Evolutionary conservation across 805 yeast species (phyloP), one percentile per base, ranked within the genome.

Genomic region (Blastobotrys attinorum): DNA sequence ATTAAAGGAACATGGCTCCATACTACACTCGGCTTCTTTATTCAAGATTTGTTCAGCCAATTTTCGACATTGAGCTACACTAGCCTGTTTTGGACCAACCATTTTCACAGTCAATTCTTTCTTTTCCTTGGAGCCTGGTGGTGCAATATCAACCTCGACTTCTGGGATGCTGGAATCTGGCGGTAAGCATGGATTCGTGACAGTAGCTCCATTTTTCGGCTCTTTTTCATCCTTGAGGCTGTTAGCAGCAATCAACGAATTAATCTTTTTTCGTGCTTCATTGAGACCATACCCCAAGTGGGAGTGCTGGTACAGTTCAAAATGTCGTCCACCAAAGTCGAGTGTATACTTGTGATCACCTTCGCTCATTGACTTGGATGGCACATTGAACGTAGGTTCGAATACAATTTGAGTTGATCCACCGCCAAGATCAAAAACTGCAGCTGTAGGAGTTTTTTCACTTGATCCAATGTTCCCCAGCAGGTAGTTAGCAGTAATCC

Each of bases 391-490:
- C n/a, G 74, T 73, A 18, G 99, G 99, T 70, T 92, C 97, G 63
- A 92, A 92, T 4, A 92, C 99, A 67, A 92, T 88, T 68, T 94
- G 98, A 11, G 99, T 92, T 4, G 97, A 87, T 3, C 97, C 97
- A 58, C 98, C 98, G 55, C 98, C 99, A 47, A 92, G 75, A 64
- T 92, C 99, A 59, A 92, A 92, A 8, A 92, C 95, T 18, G 97
- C 98, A 40, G 95, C 95, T 10, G 98, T 92, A 23, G 95, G 88
- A 21, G 67, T 62, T 63, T 81, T 82, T 33, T 76, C 80, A 25
- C 65, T 62, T n/a, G 72, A 61, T 13, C 97, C 98, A 62, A 92
- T 90, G 68, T 90, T 92, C 34, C 97, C 97, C 54, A 90, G 73
- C 52, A 92, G 69, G 63, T 81, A 92, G 68, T 92, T 92, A 40